Percentiles rank a stretch among this genome's conserved stretches.
Evolutionary conservation across 2,329 filamentous ascomycete species (phyloP).

Genomic region (Cordyceps cicadae): DNA sequence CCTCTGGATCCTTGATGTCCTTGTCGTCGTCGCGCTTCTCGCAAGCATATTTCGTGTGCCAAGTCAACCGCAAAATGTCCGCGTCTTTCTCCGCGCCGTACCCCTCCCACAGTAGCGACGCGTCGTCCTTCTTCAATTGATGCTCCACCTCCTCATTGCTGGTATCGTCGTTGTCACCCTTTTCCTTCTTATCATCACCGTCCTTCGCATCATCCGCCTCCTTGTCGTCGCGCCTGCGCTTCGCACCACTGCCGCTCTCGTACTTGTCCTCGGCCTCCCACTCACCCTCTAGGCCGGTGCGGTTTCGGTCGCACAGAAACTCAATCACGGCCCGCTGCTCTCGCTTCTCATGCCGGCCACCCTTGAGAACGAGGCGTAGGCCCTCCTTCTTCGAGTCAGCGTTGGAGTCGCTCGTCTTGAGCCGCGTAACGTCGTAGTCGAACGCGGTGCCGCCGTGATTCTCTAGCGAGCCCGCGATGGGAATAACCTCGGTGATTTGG

Average conservation of each 20-base stretch:
- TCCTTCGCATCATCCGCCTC: slow-evolving; percentile 24
- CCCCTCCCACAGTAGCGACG: slow-evolving; percentile 67
- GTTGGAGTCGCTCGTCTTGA: slow-evolving; percentile 57
- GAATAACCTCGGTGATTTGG: slow-evolving; percentile 49
- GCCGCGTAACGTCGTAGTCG: slow-evolving; percentile 56
- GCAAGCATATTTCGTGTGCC: slow-evolving; percentile 84
- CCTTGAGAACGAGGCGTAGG: slow-evolving; percentile 57
- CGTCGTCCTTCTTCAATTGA: slow-evolving; percentile 45
- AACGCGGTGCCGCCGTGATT: slow-evolving; percentile 49
- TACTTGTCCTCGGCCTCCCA: slow-evolving; percentile 50
- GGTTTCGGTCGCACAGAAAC: slow-evolving; percentile 69
- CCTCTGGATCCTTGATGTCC: slow-evolving; percentile 29
- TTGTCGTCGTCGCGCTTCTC: slow-evolving; percentile 42
- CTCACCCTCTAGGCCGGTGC: slow-evolving; percentile 66
- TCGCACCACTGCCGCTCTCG: slow-evolving; percentile 28
- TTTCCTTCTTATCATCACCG: slow-evolving; percentile 13
- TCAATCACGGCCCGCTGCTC: slow-evolving; percentile 74
- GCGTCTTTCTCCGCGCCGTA: slow-evolving; percentile 55
- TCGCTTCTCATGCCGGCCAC: slow-evolving; percentile 43
- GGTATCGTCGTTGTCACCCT: slow-evolving; percentile 25
- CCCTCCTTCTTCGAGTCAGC: slow-evolving; percentile 63
- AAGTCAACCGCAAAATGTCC: slow-evolving; percentile 64
- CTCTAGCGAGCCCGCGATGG: slow-evolving; percentile 66
- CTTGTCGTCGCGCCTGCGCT: slow-evolving; percentile 22
- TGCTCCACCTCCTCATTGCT: slow-evolving; percentile 37